Conservation (phyloP, 2,329 filamentous ascomycete genomes). For the Fusarium verticillioides region DNA sequence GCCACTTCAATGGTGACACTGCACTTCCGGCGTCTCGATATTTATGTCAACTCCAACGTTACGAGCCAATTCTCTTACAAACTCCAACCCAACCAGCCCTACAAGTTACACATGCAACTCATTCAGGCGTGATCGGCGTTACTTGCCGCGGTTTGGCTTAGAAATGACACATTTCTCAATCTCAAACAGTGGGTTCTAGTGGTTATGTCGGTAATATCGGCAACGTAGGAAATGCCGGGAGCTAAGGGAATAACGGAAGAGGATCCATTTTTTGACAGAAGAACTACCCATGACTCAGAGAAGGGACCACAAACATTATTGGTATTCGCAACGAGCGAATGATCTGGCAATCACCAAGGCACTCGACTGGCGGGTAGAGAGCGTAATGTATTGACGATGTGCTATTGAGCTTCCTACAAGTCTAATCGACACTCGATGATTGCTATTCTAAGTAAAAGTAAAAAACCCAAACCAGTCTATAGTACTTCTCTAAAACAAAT, state of each 20-base stretch:
- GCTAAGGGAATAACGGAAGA: not conserved
- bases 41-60: not conserved
- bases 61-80: too few species aligned
- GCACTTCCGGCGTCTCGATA: not conserved
- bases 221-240: conserved; percentile 5
- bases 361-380: not conserved
- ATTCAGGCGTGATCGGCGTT: not conserved
- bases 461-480: conserved; percentile 16
- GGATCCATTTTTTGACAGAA: not conserved
- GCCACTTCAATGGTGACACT: not conserved
- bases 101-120: not conserved
- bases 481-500: not conserved
- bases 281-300: not conserved
- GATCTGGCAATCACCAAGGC: accelerated
- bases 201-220: conserved; percentile 11
- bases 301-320: not conserved
- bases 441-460: conserved; percentile 10
- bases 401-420: not conserved
- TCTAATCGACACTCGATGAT: not conserved
- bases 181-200: not conserved
- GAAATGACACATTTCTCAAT: not conserved
- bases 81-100: not conserved
- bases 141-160: not conserved
- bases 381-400: not conserved
- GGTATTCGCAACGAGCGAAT: too few species aligned